These are phyloP conservation scores for Trichoderma brevicompactum DNA, from an alignment of 2,329 filamentous ascomycete species.

Conservation along the genomic window DNA sequence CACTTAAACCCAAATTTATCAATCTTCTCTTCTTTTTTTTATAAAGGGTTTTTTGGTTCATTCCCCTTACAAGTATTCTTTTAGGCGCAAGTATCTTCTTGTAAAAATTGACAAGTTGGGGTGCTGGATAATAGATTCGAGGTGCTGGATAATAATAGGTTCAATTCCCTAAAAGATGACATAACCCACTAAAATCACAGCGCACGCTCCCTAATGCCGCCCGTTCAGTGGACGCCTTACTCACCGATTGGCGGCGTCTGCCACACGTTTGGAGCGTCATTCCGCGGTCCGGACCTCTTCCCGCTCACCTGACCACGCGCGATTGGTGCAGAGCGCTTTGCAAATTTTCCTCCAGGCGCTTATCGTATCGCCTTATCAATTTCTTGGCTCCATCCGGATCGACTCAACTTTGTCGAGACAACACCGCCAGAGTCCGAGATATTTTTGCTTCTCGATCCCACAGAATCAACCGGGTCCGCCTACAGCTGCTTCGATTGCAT, in stretches of 20 bases:
- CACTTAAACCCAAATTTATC: too few relatives aligned
- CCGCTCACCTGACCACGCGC: conserved; percentile 11
- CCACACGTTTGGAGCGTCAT: too few relatives aligned
- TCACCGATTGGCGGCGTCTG: too few relatives aligned
- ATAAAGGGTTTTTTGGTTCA: too few relatives aligned
- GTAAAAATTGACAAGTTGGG: too few relatives aligned
- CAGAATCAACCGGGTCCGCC: not conserved
- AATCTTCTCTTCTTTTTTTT: too few relatives aligned
- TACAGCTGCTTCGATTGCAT: not conserved
- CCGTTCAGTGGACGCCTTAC: not conserved
- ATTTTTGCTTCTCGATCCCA: conserved; percentile 3
- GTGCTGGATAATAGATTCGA: too few relatives aligned
- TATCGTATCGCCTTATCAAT: conserved; percentile 12
- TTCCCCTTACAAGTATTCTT: too few relatives aligned
- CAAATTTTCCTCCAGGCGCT: conserved; percentile 22
- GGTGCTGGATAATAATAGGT: too few relatives aligned
- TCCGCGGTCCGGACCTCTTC: too few relatives aligned
- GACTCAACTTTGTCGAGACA: conserved; percentile 3
- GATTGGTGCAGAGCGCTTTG: conserved; percentile 1
- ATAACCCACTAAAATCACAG: not conserved
- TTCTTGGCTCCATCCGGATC: conserved; percentile 6
- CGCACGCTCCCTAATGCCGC: not conserved
- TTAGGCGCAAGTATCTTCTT: too few relatives aligned
- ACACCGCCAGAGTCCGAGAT: conserved; percentile 13
- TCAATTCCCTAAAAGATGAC: too few relatives aligned